A percentile compares a stretch with the other conserved stretches of the same genome.
phyloP scores from a whole-genome alignment of 1,139 yeast genomes.

The Spencermartinsiella ligniputridi region DNA sequence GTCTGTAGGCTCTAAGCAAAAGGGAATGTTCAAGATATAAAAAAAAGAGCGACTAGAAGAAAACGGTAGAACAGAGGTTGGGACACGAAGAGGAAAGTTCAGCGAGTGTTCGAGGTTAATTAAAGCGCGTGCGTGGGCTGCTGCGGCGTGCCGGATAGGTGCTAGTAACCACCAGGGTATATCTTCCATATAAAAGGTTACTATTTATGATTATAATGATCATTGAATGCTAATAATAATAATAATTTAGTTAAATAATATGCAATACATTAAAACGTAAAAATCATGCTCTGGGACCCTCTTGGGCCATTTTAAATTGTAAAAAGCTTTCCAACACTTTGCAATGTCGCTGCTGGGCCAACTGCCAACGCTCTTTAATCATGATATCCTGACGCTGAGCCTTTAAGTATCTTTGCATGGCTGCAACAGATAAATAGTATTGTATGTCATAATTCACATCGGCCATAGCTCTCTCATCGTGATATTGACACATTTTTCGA shows the following conservation, averaged over 20 bases:
- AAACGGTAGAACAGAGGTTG: too few species aligned
- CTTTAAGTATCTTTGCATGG: constrained; percentile 23
- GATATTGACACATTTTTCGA: constrained; percentile 25
- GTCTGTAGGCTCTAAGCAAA: too few species aligned
- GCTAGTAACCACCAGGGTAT: too few species aligned
- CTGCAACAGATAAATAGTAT: constrained; percentile 19
- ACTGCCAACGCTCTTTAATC: constrained; percentile 25
- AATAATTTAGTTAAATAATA: constrained; percentile 1
- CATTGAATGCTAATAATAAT: constrained; percentile 1
- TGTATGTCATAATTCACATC: constrained; percentile 23
- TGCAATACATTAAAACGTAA: not conserved
- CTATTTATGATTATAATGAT: too few species aligned
- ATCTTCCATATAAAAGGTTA: too few species aligned
- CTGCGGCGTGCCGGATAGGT: too few species aligned
- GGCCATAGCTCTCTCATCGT: constrained; percentile 27
- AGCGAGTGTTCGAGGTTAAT: too few species aligned
- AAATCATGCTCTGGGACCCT: not conserved
- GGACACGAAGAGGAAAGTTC: too few species aligned
- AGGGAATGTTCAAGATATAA: too few species aligned
- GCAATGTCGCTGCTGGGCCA: constrained; percentile 25
- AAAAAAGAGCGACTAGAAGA: too few species aligned
- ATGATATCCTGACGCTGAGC: constrained; percentile 30
- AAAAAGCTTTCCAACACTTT: constrained; percentile 5
- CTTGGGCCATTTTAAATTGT: not conserved
- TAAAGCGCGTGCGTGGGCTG: too few species aligned